Percentiles rank a stretch among this genome's conserved stretches.
Evolutionary conservation across 345 rosid genomes (phyloP).

Genomic region (Physaria fendleri): DNA sequence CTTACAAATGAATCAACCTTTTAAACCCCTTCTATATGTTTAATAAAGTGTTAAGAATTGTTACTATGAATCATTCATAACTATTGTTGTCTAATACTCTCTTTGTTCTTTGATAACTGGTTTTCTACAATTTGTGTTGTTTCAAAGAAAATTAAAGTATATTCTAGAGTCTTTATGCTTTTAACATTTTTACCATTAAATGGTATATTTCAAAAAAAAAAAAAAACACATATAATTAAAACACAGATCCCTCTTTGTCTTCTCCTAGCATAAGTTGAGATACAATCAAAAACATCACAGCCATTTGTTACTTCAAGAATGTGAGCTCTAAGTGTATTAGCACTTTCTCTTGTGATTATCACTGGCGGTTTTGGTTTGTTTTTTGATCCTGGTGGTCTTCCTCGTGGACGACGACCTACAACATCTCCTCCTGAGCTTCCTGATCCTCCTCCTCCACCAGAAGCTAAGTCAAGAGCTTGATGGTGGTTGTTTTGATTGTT

Average conservation of each 20-base stretch:
- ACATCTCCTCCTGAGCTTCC: constrained; percentile 30
- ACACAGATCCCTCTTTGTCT: constrained; percentile 92
- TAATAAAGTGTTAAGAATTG: background rate
- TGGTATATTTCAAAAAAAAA: too few relatives aligned
- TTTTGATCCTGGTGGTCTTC: constrained; percentile 94
- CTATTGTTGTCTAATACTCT: too few relatives aligned
- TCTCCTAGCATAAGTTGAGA: constrained; percentile 79
- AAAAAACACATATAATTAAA: too few relatives aligned
- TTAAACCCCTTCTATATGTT: background rate
- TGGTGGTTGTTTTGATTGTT: constrained; percentile 30
- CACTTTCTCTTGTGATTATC: constrained; percentile 89
- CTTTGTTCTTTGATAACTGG: too few relatives aligned
- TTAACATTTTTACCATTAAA: too few relatives aligned
- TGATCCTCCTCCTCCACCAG: constrained; percentile 32
- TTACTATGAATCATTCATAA: background rate
- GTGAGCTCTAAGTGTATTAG: constrained; percentile 95
- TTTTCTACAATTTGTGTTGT: too few relatives aligned
- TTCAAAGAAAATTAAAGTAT: too few relatives aligned
- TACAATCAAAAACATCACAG: constrained; percentile 83
- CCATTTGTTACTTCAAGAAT: constrained; percentile 91
- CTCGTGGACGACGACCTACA: constrained; percentile 69
- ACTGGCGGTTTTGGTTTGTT: constrained; percentile 94
- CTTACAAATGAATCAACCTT: background rate
- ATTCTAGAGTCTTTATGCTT: too few relatives aligned
- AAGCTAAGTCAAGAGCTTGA: constrained; percentile 47